Conservation (phyloP, 2,329 filamentous ascomycete genomes). For the Verticillium zaregamsianum region DNA sequence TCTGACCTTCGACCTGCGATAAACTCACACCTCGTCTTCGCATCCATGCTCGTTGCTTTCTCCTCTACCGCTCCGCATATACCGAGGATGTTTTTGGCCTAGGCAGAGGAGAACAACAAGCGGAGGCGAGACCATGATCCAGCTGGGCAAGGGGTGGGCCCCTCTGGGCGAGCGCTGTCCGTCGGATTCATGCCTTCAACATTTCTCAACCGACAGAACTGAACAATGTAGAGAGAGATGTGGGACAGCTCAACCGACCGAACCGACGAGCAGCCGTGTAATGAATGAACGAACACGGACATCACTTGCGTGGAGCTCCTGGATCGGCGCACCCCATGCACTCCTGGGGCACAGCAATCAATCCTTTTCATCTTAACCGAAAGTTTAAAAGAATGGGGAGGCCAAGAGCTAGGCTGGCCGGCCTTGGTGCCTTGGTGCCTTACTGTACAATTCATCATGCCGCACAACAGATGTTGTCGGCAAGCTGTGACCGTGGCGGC, state of each 20-base stretch:
- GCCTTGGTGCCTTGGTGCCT: neutral
- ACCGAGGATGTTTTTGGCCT: neutral
- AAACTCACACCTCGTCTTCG: neutral
- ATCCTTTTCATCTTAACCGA: neutral
- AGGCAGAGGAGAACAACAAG: neutral
- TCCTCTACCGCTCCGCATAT: neutral
- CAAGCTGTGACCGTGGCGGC: neutral
- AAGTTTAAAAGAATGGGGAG: neutral
- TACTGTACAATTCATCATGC: neutral
- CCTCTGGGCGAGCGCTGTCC: neutral
- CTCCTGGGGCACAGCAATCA: neutral
- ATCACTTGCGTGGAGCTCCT: neutral
- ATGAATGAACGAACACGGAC: neutral
- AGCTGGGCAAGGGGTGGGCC: neutral
- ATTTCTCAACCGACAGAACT: neutral
- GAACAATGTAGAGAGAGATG: neutral
- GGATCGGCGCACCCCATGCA: neutral
- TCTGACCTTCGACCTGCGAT: neutral
- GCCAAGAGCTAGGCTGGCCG: neutral
- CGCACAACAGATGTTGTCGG: neutral
- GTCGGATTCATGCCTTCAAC: neutral
- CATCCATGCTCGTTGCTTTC: neutral
- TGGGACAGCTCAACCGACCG: neutral
- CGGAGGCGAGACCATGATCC: neutral
- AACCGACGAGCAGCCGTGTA: neutral